phyloP scores from a whole-genome alignment of 768 basidiomycete genomes.

The Lactarius psammicola region DNA sequence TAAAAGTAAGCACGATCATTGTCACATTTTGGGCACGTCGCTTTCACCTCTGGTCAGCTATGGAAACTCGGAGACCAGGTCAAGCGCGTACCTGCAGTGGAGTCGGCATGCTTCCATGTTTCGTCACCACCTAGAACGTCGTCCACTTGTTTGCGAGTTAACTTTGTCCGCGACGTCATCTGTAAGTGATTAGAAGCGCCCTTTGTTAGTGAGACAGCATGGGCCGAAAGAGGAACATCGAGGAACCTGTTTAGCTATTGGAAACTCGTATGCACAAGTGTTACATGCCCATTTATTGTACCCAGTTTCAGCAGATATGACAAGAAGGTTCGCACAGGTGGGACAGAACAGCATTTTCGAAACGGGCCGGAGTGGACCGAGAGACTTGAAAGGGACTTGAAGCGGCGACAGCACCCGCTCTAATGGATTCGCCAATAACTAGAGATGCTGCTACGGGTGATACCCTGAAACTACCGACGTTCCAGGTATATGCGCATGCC shows the following conservation, averaged over 20 bases:
- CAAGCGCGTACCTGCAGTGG: conserved; percentile 58
- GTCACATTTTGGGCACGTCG: conserved; percentile 77
- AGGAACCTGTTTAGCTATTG: conserved; percentile 75
- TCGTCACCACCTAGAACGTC: conserved; percentile 95
- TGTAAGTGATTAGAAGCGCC: conserved; percentile 35
- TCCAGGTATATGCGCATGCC: conserved; percentile 20
- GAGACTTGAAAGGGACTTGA: background rate
- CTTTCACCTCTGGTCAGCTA: conserved; percentile 28
- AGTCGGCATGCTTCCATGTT: conserved; percentile 92
- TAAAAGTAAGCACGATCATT: conserved; percentile 86
- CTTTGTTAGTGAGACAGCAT: background rate
- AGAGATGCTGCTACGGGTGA: conserved; percentile 9
- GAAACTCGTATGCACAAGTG: conserved; percentile 94
- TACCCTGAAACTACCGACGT: conserved; percentile 19
- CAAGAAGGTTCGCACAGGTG: conserved; percentile 84
- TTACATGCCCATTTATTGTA: conserved; percentile 94
- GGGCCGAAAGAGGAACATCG: conserved; percentile 19
- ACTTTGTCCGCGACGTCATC: conserved; percentile 88
- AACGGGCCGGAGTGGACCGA: background rate
- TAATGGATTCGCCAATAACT: conserved; percentile 11
- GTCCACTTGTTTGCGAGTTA: conserved; percentile 89
- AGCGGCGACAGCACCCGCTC: background rate
- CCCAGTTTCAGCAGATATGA: conserved; percentile 72
- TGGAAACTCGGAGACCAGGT: background rate
- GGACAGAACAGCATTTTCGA: conserved; percentile 91